These are phyloP conservation scores for Sporothrix brunneoviolacea DNA, from an alignment of 2,329 filamentous ascomycete genomes.

Conservation along the genomic window DNA sequence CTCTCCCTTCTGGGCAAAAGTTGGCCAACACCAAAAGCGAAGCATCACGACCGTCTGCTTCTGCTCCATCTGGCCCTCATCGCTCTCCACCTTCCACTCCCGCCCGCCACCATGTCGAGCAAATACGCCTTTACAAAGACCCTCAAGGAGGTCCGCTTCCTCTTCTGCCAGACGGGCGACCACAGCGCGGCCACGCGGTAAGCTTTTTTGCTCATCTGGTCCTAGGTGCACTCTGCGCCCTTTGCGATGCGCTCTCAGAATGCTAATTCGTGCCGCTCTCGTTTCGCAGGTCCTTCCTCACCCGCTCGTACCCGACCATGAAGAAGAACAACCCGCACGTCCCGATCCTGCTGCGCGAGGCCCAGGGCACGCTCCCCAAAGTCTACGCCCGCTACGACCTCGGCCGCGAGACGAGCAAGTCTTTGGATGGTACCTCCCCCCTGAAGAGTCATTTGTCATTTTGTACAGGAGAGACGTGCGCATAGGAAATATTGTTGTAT, in stretches of 20 bases:
- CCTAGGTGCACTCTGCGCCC: no score
- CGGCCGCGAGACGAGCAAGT: slow-evolving; percentile 50
- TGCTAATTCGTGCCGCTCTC: not conserved
- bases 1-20: not conserved
- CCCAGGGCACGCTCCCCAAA: slow-evolving; percentile 72
- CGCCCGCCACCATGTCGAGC: slow-evolving; percentile 60
- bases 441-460: no score
- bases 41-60: slow-evolving; percentile 5
- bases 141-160: slow-evolving; percentile 92
- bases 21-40: not conserved
- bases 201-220: slow-evolving; percentile 43
- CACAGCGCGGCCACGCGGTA: slow-evolving; percentile 79
- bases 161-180: slow-evolving; percentile 92
- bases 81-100: not conserved
- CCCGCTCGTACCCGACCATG: slow-evolving; percentile 91
- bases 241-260: no score
- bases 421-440: slow-evolving; percentile 40
- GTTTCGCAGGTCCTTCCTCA: slow-evolving; percentile 71
- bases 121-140: slow-evolving; percentile 88
- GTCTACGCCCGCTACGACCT: slow-evolving; percentile 85
- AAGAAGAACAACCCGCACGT: slow-evolving; percentile 97
- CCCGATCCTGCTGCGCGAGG: slow-evolving; percentile 93
- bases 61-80: not conserved
- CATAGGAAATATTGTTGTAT: not conserved
- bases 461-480: no score